Evolutionary conservation across 371 early-diverging fungal genomes (phyloP).

Genomic region (Mortierella sp.): DNA sequence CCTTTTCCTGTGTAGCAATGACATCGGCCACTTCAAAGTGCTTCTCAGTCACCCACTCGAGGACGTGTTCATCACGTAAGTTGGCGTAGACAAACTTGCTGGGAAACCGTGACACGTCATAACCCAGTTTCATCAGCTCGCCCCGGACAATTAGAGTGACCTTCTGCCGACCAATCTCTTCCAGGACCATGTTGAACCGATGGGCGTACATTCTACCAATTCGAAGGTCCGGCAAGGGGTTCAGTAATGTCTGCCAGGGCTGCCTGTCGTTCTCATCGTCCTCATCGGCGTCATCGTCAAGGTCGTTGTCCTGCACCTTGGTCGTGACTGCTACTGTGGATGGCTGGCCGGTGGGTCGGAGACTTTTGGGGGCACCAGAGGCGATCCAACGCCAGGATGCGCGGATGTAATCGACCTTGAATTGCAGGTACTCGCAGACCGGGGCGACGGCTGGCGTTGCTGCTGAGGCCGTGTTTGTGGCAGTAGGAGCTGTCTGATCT

Average conservation of each 20-base stretch:
- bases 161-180: constrained; percentile 21
- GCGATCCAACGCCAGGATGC: constrained; percentile 47
- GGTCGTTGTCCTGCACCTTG: background rate
- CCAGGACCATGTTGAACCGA: constrained; percentile 28
- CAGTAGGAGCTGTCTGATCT: background rate
- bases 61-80: constrained; percentile 27
- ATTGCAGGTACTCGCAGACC: background rate
- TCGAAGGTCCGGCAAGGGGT: constrained; percentile 29
- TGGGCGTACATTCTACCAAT: constrained; percentile 44
- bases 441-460: background rate
- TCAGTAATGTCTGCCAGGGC: constrained; percentile 12
- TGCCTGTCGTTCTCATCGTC: too few relatives aligned
- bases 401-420: constrained; percentile 46
- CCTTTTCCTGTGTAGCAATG: background rate
- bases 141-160: constrained; percentile 26
- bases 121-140: constrained; percentile 38
- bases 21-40: background rate
- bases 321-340: background rate
- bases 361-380: constrained; percentile 17
- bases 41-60: constrained; percentile 38
- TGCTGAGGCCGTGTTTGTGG: background rate
- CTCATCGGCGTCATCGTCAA: too few relatives aligned
- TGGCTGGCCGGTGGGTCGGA: background rate
- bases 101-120: constrained; percentile 27
- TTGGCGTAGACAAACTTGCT: constrained; percentile 40